Evolutionary conservation across 768 basidiomycete genomes (phyloP).

Genomic region (Suillus subaureus): DNA sequence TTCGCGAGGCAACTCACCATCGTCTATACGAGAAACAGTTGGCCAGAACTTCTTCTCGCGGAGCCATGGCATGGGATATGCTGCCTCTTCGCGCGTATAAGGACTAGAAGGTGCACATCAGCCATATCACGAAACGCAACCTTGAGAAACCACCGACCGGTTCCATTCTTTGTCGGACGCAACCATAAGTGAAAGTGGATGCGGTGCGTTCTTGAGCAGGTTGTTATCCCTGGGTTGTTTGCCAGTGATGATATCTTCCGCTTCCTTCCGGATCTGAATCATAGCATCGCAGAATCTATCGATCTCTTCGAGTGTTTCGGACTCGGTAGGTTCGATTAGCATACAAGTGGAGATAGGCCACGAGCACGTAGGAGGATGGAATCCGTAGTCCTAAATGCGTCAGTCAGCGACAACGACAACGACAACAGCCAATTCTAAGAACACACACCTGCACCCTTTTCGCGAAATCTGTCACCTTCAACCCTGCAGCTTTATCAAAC

Average conservation of each 20-base stretch:
- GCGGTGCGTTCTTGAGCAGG: conserved; percentile 91
- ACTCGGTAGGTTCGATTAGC: conserved; percentile 98
- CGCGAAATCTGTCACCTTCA: conserved; percentile 95
- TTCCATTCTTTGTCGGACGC: conserved; percentile 85
- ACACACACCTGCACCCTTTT: conserved; percentile 83
- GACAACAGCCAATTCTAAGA: neutral
- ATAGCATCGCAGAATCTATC: conserved; percentile 99
- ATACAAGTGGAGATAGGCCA: conserved; percentile 98
- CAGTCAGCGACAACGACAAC: neutral
- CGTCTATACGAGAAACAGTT: conserved; percentile 87
- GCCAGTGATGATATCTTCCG: conserved; percentile 82
- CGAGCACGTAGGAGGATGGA: conserved; percentile 97
- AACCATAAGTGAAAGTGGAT: conserved; percentile 75
- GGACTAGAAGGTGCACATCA: conserved; percentile 50
- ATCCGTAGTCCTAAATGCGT: conserved; percentile 74
- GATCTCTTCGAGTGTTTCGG: conserved; percentile 90
- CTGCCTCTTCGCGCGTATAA: conserved; percentile 89
- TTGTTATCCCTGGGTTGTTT: conserved; percentile 92
- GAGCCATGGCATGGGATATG: conserved; percentile 83
- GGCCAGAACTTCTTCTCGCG: conserved; percentile 97
- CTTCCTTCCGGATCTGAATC: conserved; percentile 94
- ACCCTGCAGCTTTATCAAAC: conserved; percentile 85
- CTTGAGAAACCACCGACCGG: conserved; percentile 47
- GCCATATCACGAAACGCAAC: neutral
- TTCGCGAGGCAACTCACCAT: conserved; percentile 57